These are phyloP conservation scores for Kwoniella shandongensis DNA, from an alignment of 768 basidiomycete species.

Conservation along the genomic window DNA sequence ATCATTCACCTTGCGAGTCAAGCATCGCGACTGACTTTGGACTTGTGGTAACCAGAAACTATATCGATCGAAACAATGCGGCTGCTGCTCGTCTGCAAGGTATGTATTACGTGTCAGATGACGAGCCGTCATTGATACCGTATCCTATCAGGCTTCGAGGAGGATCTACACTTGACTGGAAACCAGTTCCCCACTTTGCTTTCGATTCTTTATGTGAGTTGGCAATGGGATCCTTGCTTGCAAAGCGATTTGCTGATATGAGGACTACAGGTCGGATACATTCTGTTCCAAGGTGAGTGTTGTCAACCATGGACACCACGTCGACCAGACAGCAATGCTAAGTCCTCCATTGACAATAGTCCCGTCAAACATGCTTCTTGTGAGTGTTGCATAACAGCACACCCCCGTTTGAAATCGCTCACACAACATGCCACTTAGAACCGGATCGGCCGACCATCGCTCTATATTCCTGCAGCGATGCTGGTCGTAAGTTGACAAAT, in stretches of 20 bases:
- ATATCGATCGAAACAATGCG: constrained; percentile 42
- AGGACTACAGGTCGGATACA: constrained; percentile 34
- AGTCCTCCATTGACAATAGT: too few species aligned
- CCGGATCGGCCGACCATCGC: constrained; percentile 42
- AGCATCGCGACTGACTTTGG: too few species aligned
- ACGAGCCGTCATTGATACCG: too few species aligned
- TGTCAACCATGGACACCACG: neutral
- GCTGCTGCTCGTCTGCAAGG: constrained; percentile 30
- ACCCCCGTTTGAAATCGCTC: neutral
- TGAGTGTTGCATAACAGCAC: constrained; percentile 4
- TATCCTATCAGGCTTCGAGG: constrained; percentile 44
- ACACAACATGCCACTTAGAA: constrained; percentile 16
- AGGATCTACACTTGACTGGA: constrained; percentile 46
- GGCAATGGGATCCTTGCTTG: neutral
- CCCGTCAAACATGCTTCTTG: constrained; percentile 50
- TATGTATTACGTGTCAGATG: neutral
- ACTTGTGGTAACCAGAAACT: too few species aligned
- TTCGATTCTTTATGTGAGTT: constrained; percentile 45
- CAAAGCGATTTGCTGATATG: neutral
- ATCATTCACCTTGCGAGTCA: too few species aligned
- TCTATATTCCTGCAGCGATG: constrained; percentile 48
- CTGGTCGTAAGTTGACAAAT: constrained; percentile 25
- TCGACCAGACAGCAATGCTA: neutral
- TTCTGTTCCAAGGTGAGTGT: constrained; percentile 35
- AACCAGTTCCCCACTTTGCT: constrained; percentile 41